These are phyloP conservation scores for Lanmaoa pseudosensibilis DNA, from an alignment of 768 basidiomycete genomes.

Conservation along the genomic window DNA sequence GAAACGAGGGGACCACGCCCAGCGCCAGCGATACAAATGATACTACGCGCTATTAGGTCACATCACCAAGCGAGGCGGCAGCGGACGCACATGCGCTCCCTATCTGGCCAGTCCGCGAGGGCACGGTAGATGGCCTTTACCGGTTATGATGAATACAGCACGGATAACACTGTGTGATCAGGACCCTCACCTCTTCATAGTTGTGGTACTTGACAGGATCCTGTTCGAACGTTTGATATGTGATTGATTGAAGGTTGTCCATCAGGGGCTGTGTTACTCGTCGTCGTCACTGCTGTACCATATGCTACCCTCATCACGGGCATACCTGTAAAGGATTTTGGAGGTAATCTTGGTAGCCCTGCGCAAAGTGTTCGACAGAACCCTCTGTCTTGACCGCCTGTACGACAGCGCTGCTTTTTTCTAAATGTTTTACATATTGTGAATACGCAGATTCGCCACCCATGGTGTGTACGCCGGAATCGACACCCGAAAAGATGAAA, in stretches of 20 bases:
- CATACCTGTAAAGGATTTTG: conserved; percentile 90
- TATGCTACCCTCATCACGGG: conserved; percentile 4
- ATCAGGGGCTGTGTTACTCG: conserved; percentile 71
- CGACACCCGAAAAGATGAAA: conserved; percentile 75
- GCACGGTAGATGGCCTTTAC: conserved; percentile 77
- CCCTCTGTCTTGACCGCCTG: conserved; percentile 64
- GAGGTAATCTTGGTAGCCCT: conserved; percentile 92
- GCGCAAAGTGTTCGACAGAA: conserved; percentile 86
- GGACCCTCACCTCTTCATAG: conserved; percentile 78
- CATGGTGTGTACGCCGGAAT: conserved; percentile 60
- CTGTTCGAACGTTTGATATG: conserved; percentile 96
- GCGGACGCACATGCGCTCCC: conserved; percentile 60
- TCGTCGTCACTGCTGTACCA: conserved; percentile 9
- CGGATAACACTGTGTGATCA: conserved; percentile 10
- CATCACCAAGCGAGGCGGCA: conserved; percentile 9
- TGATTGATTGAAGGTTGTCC: conserved; percentile 94
- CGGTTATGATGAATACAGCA: conserved; percentile 10
- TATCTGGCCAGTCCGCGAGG: conserved; percentile 65
- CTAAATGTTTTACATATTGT: conserved; percentile 84
- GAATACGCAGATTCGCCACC: conserved; percentile 88
- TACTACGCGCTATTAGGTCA: conserved; percentile 43
- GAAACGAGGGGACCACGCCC: conserved; percentile 92
- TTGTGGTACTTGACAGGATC: conserved; percentile 95
- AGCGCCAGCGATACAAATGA: conserved; percentile 91
- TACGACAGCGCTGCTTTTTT: conserved; percentile 70